These are phyloP conservation scores for Acanthamoeba royreba DNA, from an alignment of 208 protist genomes.

Conservation along the genomic window DNA sequence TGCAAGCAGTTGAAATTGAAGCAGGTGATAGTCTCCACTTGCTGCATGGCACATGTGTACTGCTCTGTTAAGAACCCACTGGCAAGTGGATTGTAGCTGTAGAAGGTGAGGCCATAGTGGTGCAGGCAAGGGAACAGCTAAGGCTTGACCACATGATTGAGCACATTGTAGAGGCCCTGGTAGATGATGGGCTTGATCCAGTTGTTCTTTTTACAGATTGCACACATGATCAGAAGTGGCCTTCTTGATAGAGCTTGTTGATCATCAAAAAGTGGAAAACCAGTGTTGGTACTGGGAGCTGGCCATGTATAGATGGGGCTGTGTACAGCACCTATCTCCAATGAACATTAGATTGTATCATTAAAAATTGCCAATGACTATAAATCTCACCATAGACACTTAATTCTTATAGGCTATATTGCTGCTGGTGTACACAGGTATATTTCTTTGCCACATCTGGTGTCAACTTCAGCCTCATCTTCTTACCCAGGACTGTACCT, in stretches of 20 bases:
- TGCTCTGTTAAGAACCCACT: conserved; percentile 24
- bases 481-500: too few species aligned
- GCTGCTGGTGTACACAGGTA: too few species aligned
- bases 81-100: conserved; percentile 15
- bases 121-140: conserved; percentile 5
- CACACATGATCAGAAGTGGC: neutral
- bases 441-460: too few species aligned
- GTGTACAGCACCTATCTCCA: too few species aligned
- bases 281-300: too few species aligned
- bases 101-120: neutral
- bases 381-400: too few species aligned
- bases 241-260: conserved; percentile 21
- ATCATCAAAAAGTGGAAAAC: too few species aligned
- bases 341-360: too few species aligned
- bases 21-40: neutral
- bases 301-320: too few species aligned
- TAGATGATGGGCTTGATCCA: conserved; percentile 38
- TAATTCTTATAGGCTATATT: too few species aligned
- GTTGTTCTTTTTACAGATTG: neutral
- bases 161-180: conserved; percentile 48
- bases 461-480: too few species aligned
- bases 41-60: neutral
- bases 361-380: too few species aligned
- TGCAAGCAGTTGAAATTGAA: neutral
- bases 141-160: neutral